phyloP scores from a whole-genome alignment of 495 filamentous ascomycete species.

The Aspergillus steynii region DNA sequence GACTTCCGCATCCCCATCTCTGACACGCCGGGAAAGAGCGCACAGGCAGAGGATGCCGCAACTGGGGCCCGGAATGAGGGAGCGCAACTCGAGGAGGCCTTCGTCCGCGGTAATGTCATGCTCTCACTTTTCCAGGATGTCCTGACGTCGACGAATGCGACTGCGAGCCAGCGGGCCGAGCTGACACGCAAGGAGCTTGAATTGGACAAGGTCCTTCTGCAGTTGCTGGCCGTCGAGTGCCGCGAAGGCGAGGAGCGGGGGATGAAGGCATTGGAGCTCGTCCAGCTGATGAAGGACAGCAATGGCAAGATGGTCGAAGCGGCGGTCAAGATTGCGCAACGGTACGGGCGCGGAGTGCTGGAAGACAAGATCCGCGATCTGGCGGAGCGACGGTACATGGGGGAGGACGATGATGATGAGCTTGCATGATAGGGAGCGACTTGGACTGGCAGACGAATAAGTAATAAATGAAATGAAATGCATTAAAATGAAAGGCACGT shows the following conservation, averaged over 20 bases:
- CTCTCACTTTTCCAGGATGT: constrained; percentile 72
- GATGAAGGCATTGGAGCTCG: constrained; percentile 90
- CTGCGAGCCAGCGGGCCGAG: constrained; percentile 62
- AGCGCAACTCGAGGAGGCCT: constrained; percentile 68
- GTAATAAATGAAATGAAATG: no score
- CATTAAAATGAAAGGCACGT: no score
- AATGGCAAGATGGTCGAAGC: constrained; percentile 84
- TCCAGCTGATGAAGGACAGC: constrained; percentile 72
- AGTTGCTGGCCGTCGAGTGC: constrained; percentile 88
- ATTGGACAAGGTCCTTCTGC: constrained; percentile 83
- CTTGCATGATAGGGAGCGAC: constrained; percentile 29
- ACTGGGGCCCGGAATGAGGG: constrained; percentile 38
- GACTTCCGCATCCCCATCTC: constrained; percentile 84
- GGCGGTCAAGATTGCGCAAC: constrained; percentile 76
- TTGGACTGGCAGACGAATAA: no score
- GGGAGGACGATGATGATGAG: constrained; percentile 56
- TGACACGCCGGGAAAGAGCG: constrained; percentile 40
- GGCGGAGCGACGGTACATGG: constrained; percentile 63
- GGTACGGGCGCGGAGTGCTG: constrained; percentile 74
- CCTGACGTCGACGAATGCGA: constrained; percentile 57
- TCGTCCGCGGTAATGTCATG: constrained; percentile 70
- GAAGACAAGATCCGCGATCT: constrained; percentile 84
- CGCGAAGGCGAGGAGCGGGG: constrained; percentile 87
- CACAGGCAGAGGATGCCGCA: constrained; percentile 41
- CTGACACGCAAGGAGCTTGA: constrained; percentile 71